phyloP scores from a whole-genome alignment of 2,329 filamentous ascomycete genomes.

The Microascus cirrosus region DNA sequence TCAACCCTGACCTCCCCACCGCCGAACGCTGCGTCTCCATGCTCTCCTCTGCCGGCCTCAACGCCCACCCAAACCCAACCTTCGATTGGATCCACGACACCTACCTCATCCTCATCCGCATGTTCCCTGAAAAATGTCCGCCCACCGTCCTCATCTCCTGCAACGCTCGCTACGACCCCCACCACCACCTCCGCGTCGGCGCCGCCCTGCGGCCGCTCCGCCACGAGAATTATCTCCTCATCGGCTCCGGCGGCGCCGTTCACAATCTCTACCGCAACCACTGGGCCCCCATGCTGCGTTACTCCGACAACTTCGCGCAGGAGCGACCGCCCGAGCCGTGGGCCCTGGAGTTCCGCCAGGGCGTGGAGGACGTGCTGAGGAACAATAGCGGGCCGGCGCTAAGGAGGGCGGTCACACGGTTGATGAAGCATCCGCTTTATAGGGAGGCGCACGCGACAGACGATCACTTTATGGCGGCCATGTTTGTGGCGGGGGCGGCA shows the following conservation, averaged over 20 bases:
- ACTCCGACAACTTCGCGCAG: constrained; percentile 32
- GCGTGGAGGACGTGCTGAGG: constrained; percentile 45
- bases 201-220: constrained; percentile 43
- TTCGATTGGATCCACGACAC: constrained; percentile 69
- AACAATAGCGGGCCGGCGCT: constrained; percentile 36
- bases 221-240: constrained; percentile 36
- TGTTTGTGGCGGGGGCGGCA: constrained; percentile 50
- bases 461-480: constrained; percentile 57
- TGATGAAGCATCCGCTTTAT: constrained; percentile 59
- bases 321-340: constrained; percentile 32
- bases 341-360: constrained; percentile 55
- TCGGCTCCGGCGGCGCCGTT: constrained; percentile 50
- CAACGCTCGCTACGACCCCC: constrained; percentile 26
- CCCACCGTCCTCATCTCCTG: constrained; percentile 35
- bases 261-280: constrained; percentile 60
- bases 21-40: constrained; percentile 36
- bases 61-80: constrained; percentile 34
- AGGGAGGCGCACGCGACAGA: constrained; percentile 59
- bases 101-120: constrained; percentile 56
- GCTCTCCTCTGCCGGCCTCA: constrained; percentile 38
- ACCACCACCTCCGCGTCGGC: constrained; percentile 41
- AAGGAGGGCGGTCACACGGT: constrained; percentile 40
- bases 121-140: constrained; percentile 55
- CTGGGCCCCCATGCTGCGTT: constrained; percentile 53
- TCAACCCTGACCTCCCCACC: constrained; percentile 46